Base-by-base conservation (phyloP, 2,329 filamentous ascomycete species). In the Monosporascus cannonballus region DNA sequence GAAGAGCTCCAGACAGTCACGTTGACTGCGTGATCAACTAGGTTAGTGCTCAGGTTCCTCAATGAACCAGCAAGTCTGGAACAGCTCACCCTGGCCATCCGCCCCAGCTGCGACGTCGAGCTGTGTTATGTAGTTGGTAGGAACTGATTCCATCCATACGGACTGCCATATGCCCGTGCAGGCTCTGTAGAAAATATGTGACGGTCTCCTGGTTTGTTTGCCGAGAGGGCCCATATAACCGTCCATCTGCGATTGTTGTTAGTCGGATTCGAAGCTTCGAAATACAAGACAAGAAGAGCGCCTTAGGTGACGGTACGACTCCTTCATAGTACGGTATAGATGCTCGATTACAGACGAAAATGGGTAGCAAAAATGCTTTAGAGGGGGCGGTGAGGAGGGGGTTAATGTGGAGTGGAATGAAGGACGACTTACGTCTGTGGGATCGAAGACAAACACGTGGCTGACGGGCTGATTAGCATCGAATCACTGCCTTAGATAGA, bases 131-230 rank as follows among this genome's bases (percentile, higher is more conserved):
- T 84, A 72, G 48, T 79, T 75, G 0, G 69, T 56, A 0, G 85
- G 81, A 0, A 78, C 83, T n/a, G 79, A 74, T 63, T 87, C 82
- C 2, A 90, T 70, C 86, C 86, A 90, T 0, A 89, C 86, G 18
- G 77, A 78, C 63, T 89, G 86, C 86, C 86, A 90, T 57, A 90
- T 89, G 5, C 86, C 86, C 36, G 83, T 85, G 64, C 85, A 89
- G 0, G 86, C 82, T 0, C 82, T 83, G 64, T 89, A 89, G 66
- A 86, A 89, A 54, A 89, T 89, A 59, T 84, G 80, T 11, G 73
- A 76, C 0, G 79, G 81, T 0, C 67, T 69, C 1, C 77, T 62
- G 0, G 77, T 79, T 64, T 87, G 85, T 64, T 88, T 87, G 56
- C 86, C 86, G 44, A 86, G 76, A 0, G 85, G 85, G 42, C 86